Base-by-base conservation (phyloP, 164 flowering plant genomes). In the Vitis labrusca region DNA sequence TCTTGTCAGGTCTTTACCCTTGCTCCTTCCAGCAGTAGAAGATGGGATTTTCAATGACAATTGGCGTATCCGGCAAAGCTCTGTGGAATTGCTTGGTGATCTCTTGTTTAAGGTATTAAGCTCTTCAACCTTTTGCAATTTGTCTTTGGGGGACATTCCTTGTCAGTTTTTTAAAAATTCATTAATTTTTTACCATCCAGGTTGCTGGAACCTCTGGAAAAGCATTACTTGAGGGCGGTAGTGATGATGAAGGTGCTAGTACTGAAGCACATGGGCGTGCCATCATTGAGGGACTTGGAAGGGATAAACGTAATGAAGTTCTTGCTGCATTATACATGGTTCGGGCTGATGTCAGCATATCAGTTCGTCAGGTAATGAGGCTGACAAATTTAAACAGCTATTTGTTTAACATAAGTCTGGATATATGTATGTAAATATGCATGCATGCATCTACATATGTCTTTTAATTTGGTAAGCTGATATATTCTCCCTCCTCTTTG, bases 191-290 rank as follows among this genome's bases (percentile, higher is more conserved):
- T 48, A 30, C 23, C 8, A 44, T 74, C 56, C 80, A 95, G 99
- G 99, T 96, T 82, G 99, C 99, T 77, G 99, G 99, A 69, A 96
- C 99, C 63, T 91, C 99, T 71, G 99, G 99, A 49, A 96, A 96
- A 82, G 98, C 99, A 63, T 83, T 93, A 71, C 97, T 96, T 71
- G 99, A 96, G 81, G 99, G 99, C 75, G 99, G 99, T 17, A 96
- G 99, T 82, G 99, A 96, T 80, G 99, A 96, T 90, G 99, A 96
- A 82, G 99, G 99, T 74, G 76, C 99, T 58, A 96, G 99, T 73
- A 96, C 99, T 73, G 99, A 96, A 75, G 99, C 99, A 55, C 99
- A 96, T 52, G 99, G 99, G 11, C 93, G 99, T 71, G 99, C 99
- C 62, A 96, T 96, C 57, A 93, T 96, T 78, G 98, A 91, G 79